These are phyloP conservation scores for Vigna angularis DNA, from an alignment of 306 rosid genomes.

Conservation along the genomic window DNA sequence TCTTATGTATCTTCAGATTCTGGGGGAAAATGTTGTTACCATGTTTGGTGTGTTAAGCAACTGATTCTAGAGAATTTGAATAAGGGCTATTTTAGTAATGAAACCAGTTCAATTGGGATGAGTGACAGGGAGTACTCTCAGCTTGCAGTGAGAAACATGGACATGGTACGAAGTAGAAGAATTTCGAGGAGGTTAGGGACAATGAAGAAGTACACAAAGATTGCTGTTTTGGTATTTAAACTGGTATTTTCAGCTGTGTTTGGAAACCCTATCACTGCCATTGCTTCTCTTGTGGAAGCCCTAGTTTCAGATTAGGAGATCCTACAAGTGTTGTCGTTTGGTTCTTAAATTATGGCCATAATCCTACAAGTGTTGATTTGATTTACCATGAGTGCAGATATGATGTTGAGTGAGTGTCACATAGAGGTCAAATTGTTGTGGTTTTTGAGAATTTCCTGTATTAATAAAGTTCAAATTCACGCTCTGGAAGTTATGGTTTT, in stretches of 20 bases:
- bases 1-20: constrained; percentile 41
- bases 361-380: too few relatives aligned
- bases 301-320: background rate
- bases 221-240: constrained; percentile 39
- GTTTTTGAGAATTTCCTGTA: too few relatives aligned
- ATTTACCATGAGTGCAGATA: background rate
- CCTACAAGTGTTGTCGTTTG: background rate
- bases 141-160: constrained; percentile 24
- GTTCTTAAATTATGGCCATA: too few relatives aligned
- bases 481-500: background rate
- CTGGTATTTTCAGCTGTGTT: constrained; percentile 55
- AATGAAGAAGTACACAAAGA: constrained; percentile 9
- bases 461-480: background rate
- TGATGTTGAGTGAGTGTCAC: background rate
- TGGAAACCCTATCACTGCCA: constrained; percentile 48
- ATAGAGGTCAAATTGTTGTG: too few relatives aligned
- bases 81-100: constrained; percentile 38
- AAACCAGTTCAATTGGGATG: background rate
- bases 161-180: constrained; percentile 7
- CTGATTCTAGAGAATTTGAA: constrained; percentile 51
- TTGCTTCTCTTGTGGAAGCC: constrained; percentile 45
- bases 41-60: constrained; percentile 58
- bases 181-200: constrained; percentile 26
- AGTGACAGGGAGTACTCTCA: constrained; percentile 15
- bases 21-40: constrained; percentile 42